Evolutionary conservation across 768 basidiomycete species (phyloP), one percentile per base, ranked within the genome.

Genomic region (Dioszegia aurantiaca): DNA sequence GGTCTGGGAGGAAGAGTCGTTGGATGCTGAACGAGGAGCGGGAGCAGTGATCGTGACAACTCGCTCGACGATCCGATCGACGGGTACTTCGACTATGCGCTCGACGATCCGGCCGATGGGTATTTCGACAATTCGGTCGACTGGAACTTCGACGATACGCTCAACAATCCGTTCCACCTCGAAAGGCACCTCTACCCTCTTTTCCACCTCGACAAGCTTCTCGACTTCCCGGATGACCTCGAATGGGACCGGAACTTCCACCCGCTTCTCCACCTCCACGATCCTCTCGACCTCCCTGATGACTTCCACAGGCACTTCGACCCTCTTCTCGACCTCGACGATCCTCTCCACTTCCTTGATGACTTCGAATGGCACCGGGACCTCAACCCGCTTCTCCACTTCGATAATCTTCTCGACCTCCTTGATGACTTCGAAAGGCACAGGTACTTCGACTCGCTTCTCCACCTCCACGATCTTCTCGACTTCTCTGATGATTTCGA

Each of bases 341-440:
- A 60, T 19, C 55, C 57, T 61, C 26, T 56, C 56, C 30, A 69
- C 66, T 42, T 75, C 73, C 63, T n/a, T n/a, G 28, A 72, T 69
- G 47, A 73, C 70, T 10, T 62, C 62, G n/a, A n/a, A n/a, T n/a
- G n/a, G n/a, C 9, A 66, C 60, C 31, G 51, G 59, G n/a, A 61
- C 58, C 37, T 75, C 74, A 16, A 77, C 64, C 43, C 74, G 62
- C 45, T 68, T 73, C 44, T 76, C 69, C 21, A 78, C 73, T 58
- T 74, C 72, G 43, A 67, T 62, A 40, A 63, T 59, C 28, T 52
- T 58, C 31, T 64, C 65, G 1, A 65, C 56, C 33, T 72, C 70
- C 27, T 65, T 59, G 26, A 62, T 47, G 59, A 67, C 67, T 30
- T 73, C 68, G 23, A 33, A 33, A 14, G 33, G 33, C 8, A 75